Percentiles rank a stretch among this genome's conserved stretches.
phyloP scores from a whole-genome alignment of 2,329 filamentous ascomycete genomes.

The Calycina marina region DNA sequence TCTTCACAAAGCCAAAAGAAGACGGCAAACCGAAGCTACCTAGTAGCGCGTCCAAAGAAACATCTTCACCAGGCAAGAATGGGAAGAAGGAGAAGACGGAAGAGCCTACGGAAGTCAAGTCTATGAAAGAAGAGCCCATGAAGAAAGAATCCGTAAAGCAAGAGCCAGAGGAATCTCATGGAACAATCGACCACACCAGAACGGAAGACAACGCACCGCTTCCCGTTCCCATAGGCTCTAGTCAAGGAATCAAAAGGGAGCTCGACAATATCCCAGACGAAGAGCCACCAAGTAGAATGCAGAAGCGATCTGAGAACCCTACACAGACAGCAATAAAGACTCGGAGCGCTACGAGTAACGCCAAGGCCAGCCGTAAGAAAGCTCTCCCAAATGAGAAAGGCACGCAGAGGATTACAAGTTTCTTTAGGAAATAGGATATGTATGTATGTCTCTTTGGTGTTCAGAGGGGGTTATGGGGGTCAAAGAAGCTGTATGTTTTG shows the following conservation, averaged over 20 bases:
- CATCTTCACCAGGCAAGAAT: not conserved
- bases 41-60: no score
- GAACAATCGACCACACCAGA: slow-evolving; percentile 14
- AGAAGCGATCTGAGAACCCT: slow-evolving; percentile 10
- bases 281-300: slow-evolving; percentile 15
- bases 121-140: slow-evolving; percentile 7
- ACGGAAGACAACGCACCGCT: slow-evolving; percentile 19
- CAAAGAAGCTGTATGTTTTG: no score
- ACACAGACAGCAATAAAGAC: slow-evolving; percentile 14
- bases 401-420: slow-evolving; percentile 35
- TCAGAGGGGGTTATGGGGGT: no score
- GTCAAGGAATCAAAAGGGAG: slow-evolving; percentile 18
- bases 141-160: slow-evolving; percentile 15
- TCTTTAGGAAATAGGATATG: slow-evolving; percentile 27
- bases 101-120: slow-evolving; percentile 7
- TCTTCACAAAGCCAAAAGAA: slow-evolving; percentile 49
- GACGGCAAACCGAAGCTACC: slow-evolving; percentile 9
- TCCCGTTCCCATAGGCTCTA: slow-evolving; percentile 13
- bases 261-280: slow-evolving; percentile 15
- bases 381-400: slow-evolving; percentile 13
- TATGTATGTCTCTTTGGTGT: no score
- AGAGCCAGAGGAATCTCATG: slow-evolving; percentile 12
- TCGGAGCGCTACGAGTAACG: slow-evolving; percentile 21
- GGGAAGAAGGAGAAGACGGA: slow-evolving; percentile 3
- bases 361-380: slow-evolving; percentile 16